Conservation (phyloP, 2,329 filamentous ascomycete species). For the Fusarium paranaense region DNA sequence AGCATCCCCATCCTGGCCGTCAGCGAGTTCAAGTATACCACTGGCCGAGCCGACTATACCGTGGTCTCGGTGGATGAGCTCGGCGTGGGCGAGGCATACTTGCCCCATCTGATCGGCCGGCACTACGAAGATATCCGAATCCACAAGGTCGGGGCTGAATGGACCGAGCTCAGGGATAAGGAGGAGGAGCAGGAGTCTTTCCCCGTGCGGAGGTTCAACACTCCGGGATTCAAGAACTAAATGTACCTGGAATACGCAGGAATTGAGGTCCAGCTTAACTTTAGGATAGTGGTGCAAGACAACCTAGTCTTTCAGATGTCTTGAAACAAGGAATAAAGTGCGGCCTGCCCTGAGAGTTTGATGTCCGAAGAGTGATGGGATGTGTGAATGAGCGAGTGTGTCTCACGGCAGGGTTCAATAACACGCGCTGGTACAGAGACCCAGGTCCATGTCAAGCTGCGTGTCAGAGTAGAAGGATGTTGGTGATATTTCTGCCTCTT, state of each 20-base stretch:
- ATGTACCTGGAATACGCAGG: background rate
- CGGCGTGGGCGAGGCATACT: background rate
- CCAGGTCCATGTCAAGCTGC: background rate
- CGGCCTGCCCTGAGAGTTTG: too few relatives aligned
- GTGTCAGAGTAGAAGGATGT: background rate
- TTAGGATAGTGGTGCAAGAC: background rate
- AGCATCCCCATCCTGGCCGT: background rate
- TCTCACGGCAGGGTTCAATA: background rate
- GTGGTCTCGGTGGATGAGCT: background rate
- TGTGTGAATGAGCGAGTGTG: background rate
- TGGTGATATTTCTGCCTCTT: background rate
- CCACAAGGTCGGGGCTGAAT: background rate
- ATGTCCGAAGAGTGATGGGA: too few relatives aligned
- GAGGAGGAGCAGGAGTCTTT: background rate
- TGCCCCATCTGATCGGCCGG: background rate
- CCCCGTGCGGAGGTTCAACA: background rate
- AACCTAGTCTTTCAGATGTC: background rate
- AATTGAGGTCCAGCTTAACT: background rate
- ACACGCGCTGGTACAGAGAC: background rate
- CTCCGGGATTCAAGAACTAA: background rate
- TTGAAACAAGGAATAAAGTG: background rate
- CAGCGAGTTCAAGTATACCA: slow-evolving; percentile 1
- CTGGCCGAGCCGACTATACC: slow-evolving; percentile 1
- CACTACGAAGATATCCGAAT: background rate
- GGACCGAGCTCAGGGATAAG: background rate